Evolutionary conservation across 2,329 filamentous ascomycete species (phyloP), one percentile per base, ranked within the genome.

Genomic region (Ophiocordyceps camponoti-saundersi): DNA sequence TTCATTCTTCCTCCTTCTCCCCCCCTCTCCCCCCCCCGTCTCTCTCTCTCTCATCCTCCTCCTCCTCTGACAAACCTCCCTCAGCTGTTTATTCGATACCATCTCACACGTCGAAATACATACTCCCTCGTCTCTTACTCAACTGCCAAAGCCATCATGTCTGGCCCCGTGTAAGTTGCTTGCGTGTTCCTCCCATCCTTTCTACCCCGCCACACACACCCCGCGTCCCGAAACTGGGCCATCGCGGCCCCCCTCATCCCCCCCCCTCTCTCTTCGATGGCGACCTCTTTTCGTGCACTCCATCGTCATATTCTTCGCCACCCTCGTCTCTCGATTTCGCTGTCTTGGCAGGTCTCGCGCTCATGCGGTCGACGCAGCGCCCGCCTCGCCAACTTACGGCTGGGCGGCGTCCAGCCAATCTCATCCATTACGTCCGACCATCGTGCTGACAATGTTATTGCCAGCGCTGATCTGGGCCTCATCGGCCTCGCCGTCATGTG

Each of bases 401-500:
- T 84, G 67, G 79, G 80, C 67, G 76, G 73, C 65, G 69, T 71
- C 69, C 53, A 63, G 59, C 56, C 61, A 51, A 47, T 48, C 18
- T 51, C 52, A 60, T 56, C 58, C 53, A 60, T 52, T 52, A 47
- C 57, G 43, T 47, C 56, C 44, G 47, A 55, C 46, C 49, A 47
- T 52, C 61, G 70, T 77, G 70, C 76, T 79, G 68, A 80, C 71
- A 57, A 60, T 69, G 63, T 60, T 69, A 63, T 60, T 52, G 60
- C 64, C 71, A 86, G 82, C 71, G 80, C 80, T 79, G 85, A 92
- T 80, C 81, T 92, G 70, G 85, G 85, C 75, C 83, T 92, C 64
- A 90, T 92, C 66, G 85, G 85, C 78, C 77, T 92, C 73, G 85
- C 85, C 72, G 85, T 92, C 70, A 92, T 92, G 83, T 77, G 71